These are phyloP conservation scores for Fusarium setosum DNA, from an alignment of 2,329 filamentous ascomycete species.

Conservation along the genomic window DNA sequence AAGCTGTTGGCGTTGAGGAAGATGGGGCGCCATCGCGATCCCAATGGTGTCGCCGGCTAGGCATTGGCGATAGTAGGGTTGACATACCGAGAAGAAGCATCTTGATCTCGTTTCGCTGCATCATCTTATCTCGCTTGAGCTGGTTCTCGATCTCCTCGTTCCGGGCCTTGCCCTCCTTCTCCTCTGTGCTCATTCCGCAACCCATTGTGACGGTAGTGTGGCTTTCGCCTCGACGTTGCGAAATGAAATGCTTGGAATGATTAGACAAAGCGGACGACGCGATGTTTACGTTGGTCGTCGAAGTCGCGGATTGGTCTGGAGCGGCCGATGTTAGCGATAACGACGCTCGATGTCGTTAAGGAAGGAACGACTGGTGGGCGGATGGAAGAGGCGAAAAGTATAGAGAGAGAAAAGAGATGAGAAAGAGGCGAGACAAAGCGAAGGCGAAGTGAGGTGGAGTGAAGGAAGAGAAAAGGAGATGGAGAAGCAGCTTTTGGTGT, in stretches of 20 bases:
- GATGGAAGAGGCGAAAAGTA: conserved; percentile 32
- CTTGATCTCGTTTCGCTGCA: conserved; percentile 99
- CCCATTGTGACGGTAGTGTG: conserved; percentile 80
- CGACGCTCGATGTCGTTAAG: conserved; percentile 33
- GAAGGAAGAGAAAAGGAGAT: conserved; percentile 47
- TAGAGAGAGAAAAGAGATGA: conserved; percentile 39
- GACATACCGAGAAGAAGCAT: conserved; percentile 93
- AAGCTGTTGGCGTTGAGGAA: background rate
- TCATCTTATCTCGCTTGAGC: conserved; percentile 97
- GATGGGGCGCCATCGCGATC: background rate
- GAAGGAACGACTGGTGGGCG: conserved; percentile 33
- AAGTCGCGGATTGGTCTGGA: conserved; percentile 28
- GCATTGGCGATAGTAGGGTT: background rate
- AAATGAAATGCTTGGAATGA: conserved; percentile 18
- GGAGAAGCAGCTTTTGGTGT: conserved; percentile 44
- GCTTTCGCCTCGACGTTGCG: conserved; percentile 30
- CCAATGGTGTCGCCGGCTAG: background rate
- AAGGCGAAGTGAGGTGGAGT: conserved; percentile 41
- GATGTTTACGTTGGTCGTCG: conserved; percentile 29
- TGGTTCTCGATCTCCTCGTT: conserved; percentile 99
- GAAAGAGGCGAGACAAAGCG: conserved; percentile 38
- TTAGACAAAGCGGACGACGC: conserved; percentile 31
- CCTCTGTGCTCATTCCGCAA: conserved; percentile 99
- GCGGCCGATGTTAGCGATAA: conserved; percentile 29
- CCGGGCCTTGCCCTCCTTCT: conserved; percentile 99